Base-by-base conservation (phyloP, 495 filamentous ascomycete genomes). In the Aspergillus campestris region DNA sequence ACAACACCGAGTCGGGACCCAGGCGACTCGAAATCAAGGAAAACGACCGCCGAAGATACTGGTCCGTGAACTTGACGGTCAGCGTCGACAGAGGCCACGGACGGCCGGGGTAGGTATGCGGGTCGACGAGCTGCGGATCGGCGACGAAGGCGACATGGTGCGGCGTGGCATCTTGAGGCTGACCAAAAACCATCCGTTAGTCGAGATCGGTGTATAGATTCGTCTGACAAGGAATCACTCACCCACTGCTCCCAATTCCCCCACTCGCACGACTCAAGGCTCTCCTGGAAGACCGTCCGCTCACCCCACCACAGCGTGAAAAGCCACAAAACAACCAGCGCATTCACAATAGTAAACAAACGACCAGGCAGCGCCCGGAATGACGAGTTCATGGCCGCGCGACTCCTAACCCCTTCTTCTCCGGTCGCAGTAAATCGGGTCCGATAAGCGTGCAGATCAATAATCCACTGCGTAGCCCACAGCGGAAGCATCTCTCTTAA, bases 81-180 rank as follows among this genome's bases (percentile, higher is more conserved):
- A 92, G 60, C 1, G 82, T 75, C 14, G 81, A 86, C 5, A 97
- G 67, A 12, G 87, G 84, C 87, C 90, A 92, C 33, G 92, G 92
- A 34, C 94, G 84, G 38, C 84, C 92, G 12, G 92, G 86, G 60
- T 99, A 97, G 10, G 89, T 92, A 60, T 99, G 92, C 28, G 91
- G 87, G 65, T 99, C 94, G 55, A 95, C 88, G 31, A 99, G 74
- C 61, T 99, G 94, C n/a, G 94, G 94, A 59, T 99, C 94, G 33
- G 94, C 90, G 46, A 99, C 71, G 55, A 99, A 83, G 41, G 84
- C 78, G 44, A 96, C 72, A 58, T 84, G 87, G 64, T 97, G 89
- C 2, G 94, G 94, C 24, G 71, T 76, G 13, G 89, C 87, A 49
- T 69, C 77, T 50, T 70, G 58, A 47, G 87, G 87, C 92, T 95